These are phyloP conservation scores for Paramyrothecium roridum DNA, from an alignment of 2,329 filamentous ascomycete species.

Conservation along the genomic window DNA sequence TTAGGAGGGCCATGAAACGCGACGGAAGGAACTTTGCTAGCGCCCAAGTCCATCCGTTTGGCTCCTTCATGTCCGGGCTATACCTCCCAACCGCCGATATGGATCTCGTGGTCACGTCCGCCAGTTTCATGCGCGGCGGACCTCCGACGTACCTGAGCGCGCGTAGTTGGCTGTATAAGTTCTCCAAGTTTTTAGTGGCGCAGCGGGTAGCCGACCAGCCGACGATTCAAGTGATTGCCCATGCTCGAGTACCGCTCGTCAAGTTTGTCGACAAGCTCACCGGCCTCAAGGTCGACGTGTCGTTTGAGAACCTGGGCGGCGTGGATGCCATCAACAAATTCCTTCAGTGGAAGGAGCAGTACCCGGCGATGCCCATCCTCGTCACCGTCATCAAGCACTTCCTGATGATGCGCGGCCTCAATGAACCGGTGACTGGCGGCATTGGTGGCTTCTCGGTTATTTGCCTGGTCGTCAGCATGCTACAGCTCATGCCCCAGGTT, in stretches of 20 bases:
- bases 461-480: conserved; percentile 85
- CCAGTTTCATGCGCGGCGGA: conserved; percentile 52
- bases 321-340: conserved; percentile 80
- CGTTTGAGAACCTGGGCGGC: conserved; percentile 88
- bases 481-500: conserved; percentile 74
- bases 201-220: conserved; percentile 54
- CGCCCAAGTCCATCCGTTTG: conserved; percentile 71
- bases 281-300: conserved; percentile 83
- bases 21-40: conserved; percentile 49
- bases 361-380: conserved; percentile 80
- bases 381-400: conserved; percentile 92
- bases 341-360: conserved; percentile 71
- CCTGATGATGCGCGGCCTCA: conserved; percentile 81
- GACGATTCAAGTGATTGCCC: conserved; percentile 64
- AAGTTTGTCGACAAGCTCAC: conserved; percentile 83
- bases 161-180: conserved; percentile 57
- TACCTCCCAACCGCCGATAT: conserved; percentile 77
- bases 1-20: conserved; percentile 57
- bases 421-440: conserved; percentile 87
- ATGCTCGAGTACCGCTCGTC: conserved; percentile 84
- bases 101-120: conserved; percentile 78
- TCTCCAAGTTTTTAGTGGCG: conserved; percentile 56
- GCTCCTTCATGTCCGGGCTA: conserved; percentile 87
- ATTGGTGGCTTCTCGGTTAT: conserved; percentile 93
- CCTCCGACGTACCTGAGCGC: conserved; percentile 42